Evolutionary conservation across 2,329 filamentous ascomycete species (phyloP), one percentile per base, ranked within the genome.

Genomic region (Cercospora janseana): DNA sequence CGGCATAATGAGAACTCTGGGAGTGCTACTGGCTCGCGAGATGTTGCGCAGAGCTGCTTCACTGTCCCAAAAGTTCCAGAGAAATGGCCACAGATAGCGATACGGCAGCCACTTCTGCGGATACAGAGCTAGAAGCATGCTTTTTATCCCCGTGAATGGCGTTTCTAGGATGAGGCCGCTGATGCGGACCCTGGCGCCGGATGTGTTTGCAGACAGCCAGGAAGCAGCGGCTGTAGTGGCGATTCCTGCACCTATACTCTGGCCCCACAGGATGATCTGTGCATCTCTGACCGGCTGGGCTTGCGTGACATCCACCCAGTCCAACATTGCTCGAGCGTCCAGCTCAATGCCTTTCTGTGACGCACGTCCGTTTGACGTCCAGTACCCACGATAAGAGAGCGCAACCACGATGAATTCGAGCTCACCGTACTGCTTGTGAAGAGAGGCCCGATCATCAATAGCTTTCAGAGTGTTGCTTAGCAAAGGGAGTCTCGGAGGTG

Each of bases 101-200:
- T 92, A 92, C 0, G 87, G 87, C 5, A 91, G 72, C 86, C 87
- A 91, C 59, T 80, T 86, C 60, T 90, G 85, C 1, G 87, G 87
- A 62, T 91, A 92, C 2, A 92, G 67, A 1, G 80, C 81, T 32
- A 79, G 71, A 4, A 92, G 73, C 85, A 92, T 89, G 13, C 78
- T 79, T 51, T 79, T 76, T 48, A 88, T 79, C 34, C 81, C 87
- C 1, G 83, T 79, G 55, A 90, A 90, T 0, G 87, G 87, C 0
- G 87, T 90, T 64, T 92, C 87, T 1, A 92, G 74, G 8, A 92
- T 73, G 43, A 92, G 55, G 1, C 78, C 72, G 1, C 61, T 58
- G 7, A 79, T 65, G 0, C 26, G 32, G 6, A 48, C 32, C 24
- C 47, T 37, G 34, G 41, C 57, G 28, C 32, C 48, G 23, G 20